These are phyloP conservation scores for Gymnopilus dilepis DNA, from an alignment of 768 basidiomycete genomes.

Conservation along the genomic window DNA sequence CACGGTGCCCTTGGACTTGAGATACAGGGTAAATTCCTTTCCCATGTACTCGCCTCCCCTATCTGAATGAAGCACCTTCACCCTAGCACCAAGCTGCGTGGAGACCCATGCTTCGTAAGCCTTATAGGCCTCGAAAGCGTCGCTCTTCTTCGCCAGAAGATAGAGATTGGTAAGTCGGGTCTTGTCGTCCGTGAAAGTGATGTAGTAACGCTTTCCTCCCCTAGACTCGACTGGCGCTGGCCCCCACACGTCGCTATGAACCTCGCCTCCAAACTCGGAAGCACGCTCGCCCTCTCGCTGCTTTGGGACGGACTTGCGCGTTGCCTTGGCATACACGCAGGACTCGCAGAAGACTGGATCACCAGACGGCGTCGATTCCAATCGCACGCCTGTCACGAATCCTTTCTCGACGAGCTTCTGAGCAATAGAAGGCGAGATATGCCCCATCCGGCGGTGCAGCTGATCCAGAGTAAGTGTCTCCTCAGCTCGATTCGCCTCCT, in stretches of 20 bases:
- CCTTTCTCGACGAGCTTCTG: constrained; percentile 28
- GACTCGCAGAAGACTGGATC: constrained; percentile 41
- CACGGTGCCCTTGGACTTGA: constrained; percentile 41
- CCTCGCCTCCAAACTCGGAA: background rate
- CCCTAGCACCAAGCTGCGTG: constrained; percentile 31
- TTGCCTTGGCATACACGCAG: constrained; percentile 49
- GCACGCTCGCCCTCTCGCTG: constrained; percentile 34
- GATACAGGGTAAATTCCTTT: constrained; percentile 35
- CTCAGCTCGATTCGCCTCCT: constrained; percentile 19
- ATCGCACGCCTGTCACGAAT: constrained; percentile 26
- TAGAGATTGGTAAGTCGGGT: constrained; percentile 22
- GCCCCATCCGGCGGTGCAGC: constrained; percentile 36
- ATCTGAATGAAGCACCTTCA: constrained; percentile 46
- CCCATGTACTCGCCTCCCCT: constrained; percentile 48
- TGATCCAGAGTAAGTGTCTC: constrained; percentile 32
- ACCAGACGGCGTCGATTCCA: constrained; percentile 6
- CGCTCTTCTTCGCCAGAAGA: constrained; percentile 29
- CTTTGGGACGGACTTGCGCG: constrained; percentile 35
- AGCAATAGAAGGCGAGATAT: constrained; percentile 29
- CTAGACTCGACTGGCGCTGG: constrained; percentile 36
- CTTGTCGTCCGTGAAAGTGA: constrained; percentile 44
- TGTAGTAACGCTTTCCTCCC: constrained; percentile 36
- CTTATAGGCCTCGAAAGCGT: constrained; percentile 36
- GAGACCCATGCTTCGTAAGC: constrained; percentile 36
- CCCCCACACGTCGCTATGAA: constrained; percentile 52